phyloP scores from a whole-genome alignment of 352 stramenopile species.

The Bremia lactucae region DNA sequence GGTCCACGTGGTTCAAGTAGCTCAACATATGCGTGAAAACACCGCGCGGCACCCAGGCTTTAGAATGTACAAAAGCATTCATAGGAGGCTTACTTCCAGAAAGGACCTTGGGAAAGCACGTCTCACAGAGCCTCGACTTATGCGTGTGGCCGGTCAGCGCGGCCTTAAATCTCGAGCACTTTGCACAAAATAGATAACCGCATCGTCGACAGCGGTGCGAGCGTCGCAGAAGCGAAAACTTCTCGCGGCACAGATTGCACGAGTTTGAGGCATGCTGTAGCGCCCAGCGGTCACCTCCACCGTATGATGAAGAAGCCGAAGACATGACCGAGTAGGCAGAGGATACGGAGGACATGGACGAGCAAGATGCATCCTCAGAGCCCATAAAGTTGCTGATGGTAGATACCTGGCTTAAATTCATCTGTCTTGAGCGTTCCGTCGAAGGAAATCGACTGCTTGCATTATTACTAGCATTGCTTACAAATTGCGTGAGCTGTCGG shows the following conservation, averaged over 20 bases:
- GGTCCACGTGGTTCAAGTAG: slow-evolving; percentile 80
- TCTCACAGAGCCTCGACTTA: slow-evolving; percentile 77
- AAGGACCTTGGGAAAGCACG: slow-evolving; percentile 78
- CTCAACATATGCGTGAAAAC: slow-evolving; percentile 83
- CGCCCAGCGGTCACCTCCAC: slow-evolving; percentile 47
- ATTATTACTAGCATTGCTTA: neutral
- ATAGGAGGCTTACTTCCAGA: slow-evolving; percentile 55
- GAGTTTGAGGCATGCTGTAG: slow-evolving; percentile 57
- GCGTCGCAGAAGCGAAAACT: slow-evolving; percentile 73
- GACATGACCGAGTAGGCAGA: slow-evolving; percentile 28
- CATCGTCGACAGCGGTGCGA: slow-evolving; percentile 74
- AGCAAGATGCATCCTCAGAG: slow-evolving; percentile 52
- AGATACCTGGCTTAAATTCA: slow-evolving; percentile 37
- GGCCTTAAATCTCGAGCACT: slow-evolving; percentile 71
- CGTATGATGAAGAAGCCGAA: slow-evolving; percentile 19
- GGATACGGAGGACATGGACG: slow-evolving; percentile 26
- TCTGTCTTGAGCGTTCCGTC: slow-evolving; percentile 31
- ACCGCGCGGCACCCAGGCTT: slow-evolving; percentile 74
- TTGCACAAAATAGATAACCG: slow-evolving; percentile 74
- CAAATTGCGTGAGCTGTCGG: slow-evolving; percentile 1
- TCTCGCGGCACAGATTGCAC: slow-evolving; percentile 70
- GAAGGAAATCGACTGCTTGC: slow-evolving; percentile 21
- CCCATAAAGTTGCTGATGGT: slow-evolving; percentile 13
- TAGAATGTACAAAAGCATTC: slow-evolving; percentile 82
- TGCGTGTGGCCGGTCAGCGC: slow-evolving; percentile 71